phyloP scores from a whole-genome alignment of 257 asterid species.

The Solanum gandarillasii region DNA sequence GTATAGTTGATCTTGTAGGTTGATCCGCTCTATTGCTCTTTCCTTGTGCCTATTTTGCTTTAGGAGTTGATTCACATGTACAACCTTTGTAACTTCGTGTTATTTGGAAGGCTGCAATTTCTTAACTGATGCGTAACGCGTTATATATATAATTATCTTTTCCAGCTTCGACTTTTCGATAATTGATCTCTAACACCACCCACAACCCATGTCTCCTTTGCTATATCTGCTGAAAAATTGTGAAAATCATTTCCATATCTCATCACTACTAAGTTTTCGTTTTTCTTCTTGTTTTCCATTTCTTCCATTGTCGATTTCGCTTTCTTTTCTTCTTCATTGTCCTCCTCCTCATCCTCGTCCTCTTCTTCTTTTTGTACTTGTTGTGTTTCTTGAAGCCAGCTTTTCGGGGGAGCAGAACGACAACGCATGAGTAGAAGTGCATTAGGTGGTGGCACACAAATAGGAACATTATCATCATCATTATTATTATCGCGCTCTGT shows the following conservation, averaged over 20 bases:
- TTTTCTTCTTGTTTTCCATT: constrained; percentile 12
- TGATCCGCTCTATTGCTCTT: background rate
- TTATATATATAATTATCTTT: constrained; percentile 31
- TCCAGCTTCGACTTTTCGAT: constrained; percentile 65
- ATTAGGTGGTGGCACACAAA: constrained; percentile 44
- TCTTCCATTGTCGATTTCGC: background rate
- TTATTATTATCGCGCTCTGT: background rate
- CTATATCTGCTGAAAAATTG: constrained; percentile 44
- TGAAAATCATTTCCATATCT: constrained; percentile 39
- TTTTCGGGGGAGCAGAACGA: constrained; percentile 80
- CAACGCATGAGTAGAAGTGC: constrained; percentile 80
- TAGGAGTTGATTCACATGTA: background rate
- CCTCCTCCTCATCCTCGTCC: background rate
- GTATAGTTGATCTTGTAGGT: background rate
- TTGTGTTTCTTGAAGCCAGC: constrained; percentile 48
- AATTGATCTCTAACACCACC: constrained; percentile 54
- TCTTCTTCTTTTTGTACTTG: background rate
- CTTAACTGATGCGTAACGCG: background rate
- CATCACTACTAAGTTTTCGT: constrained; percentile 35
- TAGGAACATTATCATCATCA: background rate
- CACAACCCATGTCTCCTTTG: constrained; percentile 59
- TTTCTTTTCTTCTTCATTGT: background rate
- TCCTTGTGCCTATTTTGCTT: background rate
- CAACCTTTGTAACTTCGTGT: background rate
- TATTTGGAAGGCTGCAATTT: background rate